Evolutionary conservation across 176 grass and related monocot genomes (phyloP).

Genomic region (Alloteropsis semialata): DNA sequence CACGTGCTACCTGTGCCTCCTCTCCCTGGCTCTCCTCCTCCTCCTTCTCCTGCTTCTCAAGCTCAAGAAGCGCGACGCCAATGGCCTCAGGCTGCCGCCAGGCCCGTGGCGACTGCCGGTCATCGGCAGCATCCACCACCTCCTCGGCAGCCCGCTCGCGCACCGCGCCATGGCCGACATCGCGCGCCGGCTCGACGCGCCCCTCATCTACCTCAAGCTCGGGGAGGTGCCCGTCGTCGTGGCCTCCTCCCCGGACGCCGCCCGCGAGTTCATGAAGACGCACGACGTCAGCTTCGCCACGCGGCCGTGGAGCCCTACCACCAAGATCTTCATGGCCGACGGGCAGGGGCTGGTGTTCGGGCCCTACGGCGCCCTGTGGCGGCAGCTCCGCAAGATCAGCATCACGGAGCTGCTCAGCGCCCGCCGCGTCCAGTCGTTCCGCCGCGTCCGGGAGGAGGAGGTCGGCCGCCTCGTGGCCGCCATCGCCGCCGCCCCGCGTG

Average conservation of each 20-base stretch:
- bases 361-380: slow-evolving; percentile 34
- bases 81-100: slow-evolving; percentile 14
- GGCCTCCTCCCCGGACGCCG: slow-evolving; percentile 17
- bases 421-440: slow-evolving; percentile 42
- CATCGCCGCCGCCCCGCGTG: background rate
- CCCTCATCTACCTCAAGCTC: slow-evolving; percentile 28
- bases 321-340: background rate
- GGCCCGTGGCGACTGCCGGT: slow-evolving; percentile 38
- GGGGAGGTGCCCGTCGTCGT: slow-evolving; percentile 32
- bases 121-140: slow-evolving; percentile 38
- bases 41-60: slow-evolving; percentile 2
- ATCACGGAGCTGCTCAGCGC: slow-evolving; percentile 33
- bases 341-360: background rate
- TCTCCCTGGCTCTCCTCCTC: background rate
- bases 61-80: background rate
- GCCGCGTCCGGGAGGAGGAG: slow-evolving; percentile 42
- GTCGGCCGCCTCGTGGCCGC: slow-evolving; percentile 1
- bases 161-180: slow-evolving; percentile 35
- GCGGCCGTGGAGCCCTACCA: background rate
- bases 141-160: background rate
- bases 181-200: slow-evolving; percentile 11
- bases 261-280: slow-evolving; percentile 33
- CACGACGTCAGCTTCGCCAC: slow-evolving; percentile 36
- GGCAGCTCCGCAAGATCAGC: slow-evolving; percentile 28
- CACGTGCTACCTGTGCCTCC: slow-evolving; percentile 2